Base-by-base conservation (phyloP, 2,329 filamentous ascomycete genomes). In the Trichophyton rubrum region DNA sequence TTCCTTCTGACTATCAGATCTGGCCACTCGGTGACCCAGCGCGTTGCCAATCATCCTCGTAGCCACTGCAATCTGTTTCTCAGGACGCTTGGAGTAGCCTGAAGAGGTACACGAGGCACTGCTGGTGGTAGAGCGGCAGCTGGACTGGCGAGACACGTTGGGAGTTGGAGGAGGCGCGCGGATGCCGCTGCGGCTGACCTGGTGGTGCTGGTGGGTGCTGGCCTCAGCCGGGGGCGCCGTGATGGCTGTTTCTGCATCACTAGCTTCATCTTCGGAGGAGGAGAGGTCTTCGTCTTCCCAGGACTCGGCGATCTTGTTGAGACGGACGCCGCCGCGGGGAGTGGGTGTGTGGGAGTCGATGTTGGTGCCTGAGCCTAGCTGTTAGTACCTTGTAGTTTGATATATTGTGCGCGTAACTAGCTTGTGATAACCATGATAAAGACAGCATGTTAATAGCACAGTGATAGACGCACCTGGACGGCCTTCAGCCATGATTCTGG, bases 41-140 rank as follows among this genome's bases (percentile, higher is more conserved):
- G 89, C 90, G 2, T 88, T 88, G 0, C 90, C 90, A 71, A 99
- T 97, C 82, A 99, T 81, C 62, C 93, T 80, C 63, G 88, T 83
- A 3, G 93, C 93, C 43, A 95, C 90, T 0, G 90, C 89, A 63
- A 95, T 95, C 64, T 91, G 95, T 79, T 96, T 99, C 75, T 96
- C 91, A 0, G 90, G 92, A 43, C 88, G 77, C 60, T 59, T 62
- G 13, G 69, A 68, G 8, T 66, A 55, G 6, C 67, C 62, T 13
- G 60, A 58, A 5, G 62, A 51, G 3, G 63, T 11, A 35, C 53
- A 56, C 43, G n/a, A 55, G 15, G 6, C 40, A 22, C 58, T 35
- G 47, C 41, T 60, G 20, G 61, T 55, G 9, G 60, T 64, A 58
- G 53, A 49, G 57, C 59, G 45, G 55, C 49, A 45, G 60, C 64